Base-by-base conservation (phyloP, 306 rosid genomes). In the Biancaea sappan region DNA sequence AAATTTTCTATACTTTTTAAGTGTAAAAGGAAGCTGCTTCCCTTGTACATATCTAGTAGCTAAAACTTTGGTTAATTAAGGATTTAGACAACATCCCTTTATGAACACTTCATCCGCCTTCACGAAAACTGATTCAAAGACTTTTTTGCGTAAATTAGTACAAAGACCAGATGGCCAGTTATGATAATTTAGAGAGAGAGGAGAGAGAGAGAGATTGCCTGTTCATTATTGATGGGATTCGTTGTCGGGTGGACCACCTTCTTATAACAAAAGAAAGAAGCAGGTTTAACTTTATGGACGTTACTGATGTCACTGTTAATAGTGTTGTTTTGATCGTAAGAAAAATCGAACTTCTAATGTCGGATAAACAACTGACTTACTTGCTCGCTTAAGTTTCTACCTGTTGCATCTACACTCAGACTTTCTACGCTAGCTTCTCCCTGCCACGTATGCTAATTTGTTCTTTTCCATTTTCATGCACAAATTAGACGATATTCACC, bases 311-410 rank as follows among this genome's bases (percentile, higher is more conserved):
- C 93, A 82, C 83, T 62, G 59, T 62, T 19, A 61, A 63, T 21
- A 59, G 47, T 34, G 68, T 73, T 72, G 29, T 41, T 72, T 41
- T 69, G 37, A 65, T 48, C 61, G 64, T 72, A 76, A 81, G 58
- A 74, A 78, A 74, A 66, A 62, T 32, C 59, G 25, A 66, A 65
- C 73, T 82, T 85, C 40, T 51, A 77, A 18, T 72, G 81, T 87
- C 82, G 77, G 90, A 82, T 84, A 86, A 91, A 87, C 92, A 79
- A 91, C 87, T 89, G 89, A 81, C 63, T 91, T 84, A 85, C 84
- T 87, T 87, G 61, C 73, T 77, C 76, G 67, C 60, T 78, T 40
- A 91, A 81, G 90, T 89, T 87, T 89, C 97, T 83, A 89, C 85
- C 95, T 73, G 76, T 79, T 87, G 67, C 92, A 87, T 86, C 92